These are phyloP conservation scores for Telfairia occidentalis DNA, from an alignment of 331 rosid species.

Conservation along the genomic window DNA sequence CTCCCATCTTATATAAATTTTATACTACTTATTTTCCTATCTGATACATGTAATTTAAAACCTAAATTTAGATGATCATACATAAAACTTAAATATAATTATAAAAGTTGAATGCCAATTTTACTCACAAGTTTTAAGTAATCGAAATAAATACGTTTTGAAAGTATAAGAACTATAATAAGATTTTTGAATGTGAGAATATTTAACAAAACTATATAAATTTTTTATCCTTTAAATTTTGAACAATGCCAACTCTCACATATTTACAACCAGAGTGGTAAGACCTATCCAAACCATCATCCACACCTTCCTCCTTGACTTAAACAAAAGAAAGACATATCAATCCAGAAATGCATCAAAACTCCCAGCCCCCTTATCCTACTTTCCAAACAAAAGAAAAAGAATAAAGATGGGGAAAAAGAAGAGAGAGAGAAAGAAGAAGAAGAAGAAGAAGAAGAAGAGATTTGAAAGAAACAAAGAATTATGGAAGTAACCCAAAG, in stretches of 20 bases:
- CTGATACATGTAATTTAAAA: too few relatives aligned
- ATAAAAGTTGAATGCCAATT: too few relatives aligned
- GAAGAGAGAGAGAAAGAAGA: neutral
- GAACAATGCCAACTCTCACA: neutral
- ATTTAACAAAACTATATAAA: neutral
- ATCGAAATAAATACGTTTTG: too few relatives aligned
- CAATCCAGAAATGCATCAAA: neutral
- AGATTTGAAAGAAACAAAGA: conserved; percentile 5
- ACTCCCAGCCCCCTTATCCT: neutral
- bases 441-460: neutral
- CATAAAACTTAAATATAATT: too few relatives aligned
- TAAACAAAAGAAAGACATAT: neutral
- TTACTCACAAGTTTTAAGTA: too few relatives aligned
- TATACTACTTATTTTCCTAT: too few relatives aligned
- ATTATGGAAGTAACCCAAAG: neutral
- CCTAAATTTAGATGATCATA: too few relatives aligned
- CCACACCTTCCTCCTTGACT: neutral
- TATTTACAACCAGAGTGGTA: neutral
- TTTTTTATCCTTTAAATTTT: neutral
- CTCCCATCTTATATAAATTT: too few relatives aligned
- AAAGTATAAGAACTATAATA: neutral
- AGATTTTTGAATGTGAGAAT: neutral
- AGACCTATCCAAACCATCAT: neutral
- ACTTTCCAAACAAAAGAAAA: conserved; percentile 5
- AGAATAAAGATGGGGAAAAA: neutral